phyloP scores from a whole-genome alignment of 306 rosid genomes.

The Begonia masoniana region DNA sequence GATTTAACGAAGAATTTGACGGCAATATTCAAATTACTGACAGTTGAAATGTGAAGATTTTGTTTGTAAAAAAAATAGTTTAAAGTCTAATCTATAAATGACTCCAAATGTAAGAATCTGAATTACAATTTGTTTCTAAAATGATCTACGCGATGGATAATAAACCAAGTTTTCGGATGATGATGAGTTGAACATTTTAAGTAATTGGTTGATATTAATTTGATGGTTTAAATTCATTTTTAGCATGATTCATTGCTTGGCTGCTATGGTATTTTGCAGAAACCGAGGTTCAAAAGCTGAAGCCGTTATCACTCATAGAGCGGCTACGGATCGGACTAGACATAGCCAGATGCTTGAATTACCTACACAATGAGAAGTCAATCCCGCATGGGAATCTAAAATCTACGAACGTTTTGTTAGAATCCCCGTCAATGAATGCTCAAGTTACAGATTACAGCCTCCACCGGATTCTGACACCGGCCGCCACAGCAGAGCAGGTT shows the following conservation, averaged over 20 bases:
- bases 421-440: constrained; percentile 30
- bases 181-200: too few species aligned
- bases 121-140: too few species aligned
- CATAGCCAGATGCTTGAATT: constrained; percentile 44
- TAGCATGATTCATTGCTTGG: constrained; percentile 5
- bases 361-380: constrained; percentile 58
- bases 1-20: not conserved
- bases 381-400: constrained; percentile 84
- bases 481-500: constrained; percentile 71
- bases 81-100: too few species aligned
- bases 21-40: not conserved
- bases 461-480: constrained; percentile 51
- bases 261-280: constrained; percentile 21
- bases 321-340: constrained; percentile 44
- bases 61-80: too few species aligned
- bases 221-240: not conserved
- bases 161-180: too few species aligned
- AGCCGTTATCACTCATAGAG: constrained; percentile 37
- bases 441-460: constrained; percentile 58
- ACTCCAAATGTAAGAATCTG: too few species aligned
- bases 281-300: constrained; percentile 31
- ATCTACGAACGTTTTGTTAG: constrained; percentile 59
- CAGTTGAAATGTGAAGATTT: too few species aligned
- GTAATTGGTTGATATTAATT: too few species aligned
- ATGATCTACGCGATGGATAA: too few species aligned